Base-by-base conservation (phyloP, 495 filamentous ascomycete species). In the Neurospora sp. region DNA sequence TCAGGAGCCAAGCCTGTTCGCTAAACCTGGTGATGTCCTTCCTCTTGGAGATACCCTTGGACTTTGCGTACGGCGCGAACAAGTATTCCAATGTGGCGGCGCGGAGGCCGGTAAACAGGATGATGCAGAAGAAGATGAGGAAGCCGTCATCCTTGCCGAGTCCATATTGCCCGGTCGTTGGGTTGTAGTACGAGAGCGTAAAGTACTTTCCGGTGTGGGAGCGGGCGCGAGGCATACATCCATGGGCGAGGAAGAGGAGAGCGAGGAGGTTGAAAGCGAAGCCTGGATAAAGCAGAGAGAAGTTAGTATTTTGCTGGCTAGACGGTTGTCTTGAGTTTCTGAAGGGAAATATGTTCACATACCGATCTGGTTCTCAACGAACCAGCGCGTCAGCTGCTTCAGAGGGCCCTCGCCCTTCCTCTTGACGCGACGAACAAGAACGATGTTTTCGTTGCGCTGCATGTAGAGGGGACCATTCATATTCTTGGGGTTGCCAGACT, bases 1-100 rank as follows among this genome's bases (percentile, higher is more conserved):
- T 76, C 37, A 93, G 79, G 78, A 97, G 85, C 93, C 94, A 99
- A 69, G 90, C 93, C 83, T 99, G 96, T 81, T 99, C 96, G 69
- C 93, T 92, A 81, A 98, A 93, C 48, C 96, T 87, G 31, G 92
- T 86, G 31, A 90, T 81, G 9, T 87, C 91, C 82, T 96, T 97
- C 75, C 84, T 85, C 72, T 89, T 88, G 73, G 87, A 86, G 74
- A 98, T 83, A 16, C 94, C 94, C 70, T 84, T 84, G 16, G 83
- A 79, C 48, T 87, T 87, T 38, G 91, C 94, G 22, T 94, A 79
- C 22, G 96, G 95, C 53, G 87, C 87, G 22, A 98, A 84, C 11
- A 97, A 74, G 83, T 96, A 95, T 76, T 97, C 94, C 85, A 98
- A 95, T 11, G 89, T 81, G 68, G 89, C 89, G n/a, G 92, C 93